Conservation (phyloP, 2,329 filamentous ascomycete genomes). For the Epichloe typhina region DNA sequence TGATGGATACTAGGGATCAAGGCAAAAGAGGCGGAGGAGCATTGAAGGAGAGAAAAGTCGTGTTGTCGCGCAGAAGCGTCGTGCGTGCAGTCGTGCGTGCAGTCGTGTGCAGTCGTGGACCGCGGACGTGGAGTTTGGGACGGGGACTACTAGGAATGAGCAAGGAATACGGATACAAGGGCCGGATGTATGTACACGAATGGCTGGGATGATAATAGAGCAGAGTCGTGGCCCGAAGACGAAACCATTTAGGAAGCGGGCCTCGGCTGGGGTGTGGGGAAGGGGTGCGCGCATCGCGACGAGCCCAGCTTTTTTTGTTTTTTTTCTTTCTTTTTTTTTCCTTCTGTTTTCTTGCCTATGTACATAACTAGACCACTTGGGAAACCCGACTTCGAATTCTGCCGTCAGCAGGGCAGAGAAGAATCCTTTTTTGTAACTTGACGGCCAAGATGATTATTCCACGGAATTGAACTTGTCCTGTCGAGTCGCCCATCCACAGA, state of each 20-base stretch:
- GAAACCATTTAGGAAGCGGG: conserved; percentile 1
- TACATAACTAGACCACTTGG: too few species aligned
- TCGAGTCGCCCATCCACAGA: not conserved
- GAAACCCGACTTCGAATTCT: not conserved
- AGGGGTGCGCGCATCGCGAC: not conserved
- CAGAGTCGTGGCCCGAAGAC: not conserved
- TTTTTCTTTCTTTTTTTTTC: too few species aligned
- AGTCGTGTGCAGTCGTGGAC: conserved; percentile 2
- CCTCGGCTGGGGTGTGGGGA: not conserved
- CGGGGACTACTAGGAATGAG: conserved; percentile 1
- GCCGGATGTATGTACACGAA: not conserved
- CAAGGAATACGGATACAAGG: conserved; percentile 3
- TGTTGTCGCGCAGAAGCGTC: conserved; percentile 8
- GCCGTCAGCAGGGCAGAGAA: too few species aligned
- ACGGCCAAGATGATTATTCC: too few species aligned
- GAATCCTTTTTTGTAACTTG: too few species aligned
- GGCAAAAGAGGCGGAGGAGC: not conserved
- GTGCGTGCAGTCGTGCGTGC: not conserved
- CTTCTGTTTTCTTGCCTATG: too few species aligned
- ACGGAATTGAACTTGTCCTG: too few species aligned
- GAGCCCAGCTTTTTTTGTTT: too few species aligned
- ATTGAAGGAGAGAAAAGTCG: not conserved
- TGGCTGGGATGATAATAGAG: not conserved
- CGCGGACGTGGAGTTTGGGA: conserved; percentile 4
- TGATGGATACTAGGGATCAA: not conserved